phyloP scores from a whole-genome alignment of 139 green algal genomes.

The Volvox reticuliferus region DNA sequence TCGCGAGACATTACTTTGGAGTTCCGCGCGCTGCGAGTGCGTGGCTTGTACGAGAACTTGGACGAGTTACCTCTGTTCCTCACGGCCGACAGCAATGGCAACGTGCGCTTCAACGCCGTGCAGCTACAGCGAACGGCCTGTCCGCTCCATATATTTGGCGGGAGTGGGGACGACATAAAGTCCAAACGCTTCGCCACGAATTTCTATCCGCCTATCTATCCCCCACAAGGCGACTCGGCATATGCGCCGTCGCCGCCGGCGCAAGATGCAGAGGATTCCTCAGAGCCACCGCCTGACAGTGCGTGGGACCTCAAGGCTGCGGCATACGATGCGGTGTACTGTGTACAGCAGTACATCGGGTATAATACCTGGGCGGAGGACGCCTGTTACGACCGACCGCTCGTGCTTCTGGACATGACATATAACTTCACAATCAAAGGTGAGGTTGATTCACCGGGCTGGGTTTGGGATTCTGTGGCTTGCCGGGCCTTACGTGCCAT shows the following conservation, averaged over 20 bases:
- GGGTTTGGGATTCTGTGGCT: too few species aligned
- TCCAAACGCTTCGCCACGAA: not conserved
- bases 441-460: not conserved
- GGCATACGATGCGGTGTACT: too few species aligned
- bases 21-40: not conserved
- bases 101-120: slow-evolving; percentile 8
- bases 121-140: slow-evolving; percentile 9
- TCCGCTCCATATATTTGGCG: not conserved
- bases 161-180: not conserved
- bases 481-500: too few species aligned
- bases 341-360: not conserved
- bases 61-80: not conserved
- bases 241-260: not conserved
- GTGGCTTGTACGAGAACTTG: not conserved
- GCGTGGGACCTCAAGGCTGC: too few species aligned
- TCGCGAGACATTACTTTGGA: not conserved
- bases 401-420: not conserved
- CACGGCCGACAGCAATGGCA: not conserved
- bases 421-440: not conserved
- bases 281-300: too few species aligned
- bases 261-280: too few species aligned
- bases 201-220: too few species aligned
- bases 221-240: too few species aligned
- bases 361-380: not conserved
- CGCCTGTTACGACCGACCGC: not conserved